These are phyloP conservation scores for Nothomitra cinnamomea DNA, from an alignment of 2,329 filamentous ascomycete genomes.

Conservation along the genomic window DNA sequence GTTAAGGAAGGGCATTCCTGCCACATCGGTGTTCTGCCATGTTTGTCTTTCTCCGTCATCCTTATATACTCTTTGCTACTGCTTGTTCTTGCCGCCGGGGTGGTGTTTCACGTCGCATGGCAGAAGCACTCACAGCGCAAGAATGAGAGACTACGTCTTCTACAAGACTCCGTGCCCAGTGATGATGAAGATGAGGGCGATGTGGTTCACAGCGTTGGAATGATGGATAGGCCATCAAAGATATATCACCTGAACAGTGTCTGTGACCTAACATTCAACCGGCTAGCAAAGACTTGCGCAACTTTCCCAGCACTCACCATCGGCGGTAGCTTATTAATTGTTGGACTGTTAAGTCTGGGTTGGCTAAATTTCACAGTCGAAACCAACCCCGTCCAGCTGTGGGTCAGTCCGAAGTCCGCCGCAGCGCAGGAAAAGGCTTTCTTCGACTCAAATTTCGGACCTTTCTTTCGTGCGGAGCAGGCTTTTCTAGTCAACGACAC, in stretches of 20 bases:
- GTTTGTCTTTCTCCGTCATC: constrained; percentile 83
- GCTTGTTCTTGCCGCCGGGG: constrained; percentile 43
- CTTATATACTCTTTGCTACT: constrained; percentile 67
- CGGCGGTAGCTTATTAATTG: constrained; percentile 51
- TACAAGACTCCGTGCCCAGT: constrained; percentile 69
- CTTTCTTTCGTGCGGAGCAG: constrained; percentile 90
- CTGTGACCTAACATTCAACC: constrained; percentile 65
- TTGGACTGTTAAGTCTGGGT: constrained; percentile 65
- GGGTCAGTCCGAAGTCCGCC: constrained; percentile 88
- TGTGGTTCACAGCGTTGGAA: constrained; percentile 55
- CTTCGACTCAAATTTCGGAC: constrained; percentile 84
- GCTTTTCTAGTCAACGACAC: constrained; percentile 87
- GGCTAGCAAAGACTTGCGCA: constrained; percentile 64
- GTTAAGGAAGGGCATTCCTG: constrained; percentile 57
- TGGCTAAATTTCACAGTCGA: constrained; percentile 85
- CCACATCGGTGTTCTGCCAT: constrained; percentile 74
- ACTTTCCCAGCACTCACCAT: constrained; percentile 78
- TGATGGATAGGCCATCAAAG: constrained; percentile 61
- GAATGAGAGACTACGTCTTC: constrained; percentile 65
- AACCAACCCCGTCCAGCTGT: constrained; percentile 74
- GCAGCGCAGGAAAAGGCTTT: constrained; percentile 88
- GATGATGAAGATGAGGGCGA: constrained; percentile 93
- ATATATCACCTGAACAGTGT: constrained; percentile 72
- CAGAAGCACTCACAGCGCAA: constrained; percentile 55
- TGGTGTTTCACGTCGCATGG: constrained; percentile 62